Evolutionary conservation across 2,329 filamentous ascomycete species (phyloP).

Genomic region (Xylaria sp.): DNA sequence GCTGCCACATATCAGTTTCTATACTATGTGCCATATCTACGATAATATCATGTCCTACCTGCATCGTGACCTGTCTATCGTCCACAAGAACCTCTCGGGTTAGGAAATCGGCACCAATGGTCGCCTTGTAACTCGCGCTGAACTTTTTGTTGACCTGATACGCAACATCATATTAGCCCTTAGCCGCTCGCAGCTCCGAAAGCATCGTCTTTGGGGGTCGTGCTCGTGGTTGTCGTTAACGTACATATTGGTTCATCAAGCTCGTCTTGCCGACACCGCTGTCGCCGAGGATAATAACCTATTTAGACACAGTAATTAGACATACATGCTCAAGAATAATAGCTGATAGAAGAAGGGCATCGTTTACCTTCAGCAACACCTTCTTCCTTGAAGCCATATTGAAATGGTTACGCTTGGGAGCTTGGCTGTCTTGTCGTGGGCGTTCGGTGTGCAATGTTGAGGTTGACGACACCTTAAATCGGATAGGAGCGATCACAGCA

Average conservation of each 20-base stretch:
- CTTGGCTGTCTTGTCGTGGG: constrained; percentile 20
- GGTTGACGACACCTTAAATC: constrained; percentile 14
- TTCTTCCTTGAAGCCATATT: constrained; percentile 87
- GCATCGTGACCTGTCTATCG: constrained; percentile 97
- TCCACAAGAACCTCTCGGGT: constrained; percentile 98
- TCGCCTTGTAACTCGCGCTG: constrained; percentile 99
- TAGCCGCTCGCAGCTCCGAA: neutral
- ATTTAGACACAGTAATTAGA: constrained; percentile 32
- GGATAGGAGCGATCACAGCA: constrained; percentile 10
- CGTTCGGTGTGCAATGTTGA: constrained; percentile 6
- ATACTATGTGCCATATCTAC: constrained; percentile 31
- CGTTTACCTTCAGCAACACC: constrained; percentile 83
- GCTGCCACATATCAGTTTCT: constrained; percentile 61
- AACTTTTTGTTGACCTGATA: constrained; percentile 99
- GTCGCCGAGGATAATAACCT: constrained; percentile 99
- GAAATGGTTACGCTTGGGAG: constrained; percentile 37
- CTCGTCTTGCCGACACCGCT: constrained; percentile 99
- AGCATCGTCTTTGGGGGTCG: neutral
- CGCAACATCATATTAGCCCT: constrained; percentile 11
- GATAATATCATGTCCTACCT: constrained; percentile 65
- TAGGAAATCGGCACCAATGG: constrained; percentile 97
- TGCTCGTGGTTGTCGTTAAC: constrained; percentile 49
- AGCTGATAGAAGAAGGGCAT: constrained; percentile 23
- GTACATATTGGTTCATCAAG: constrained; percentile 99
- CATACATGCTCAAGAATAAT: neutral